Conservation (phyloP, 768 basidiomycete species). For the Boletus rubroflammeus region DNA sequence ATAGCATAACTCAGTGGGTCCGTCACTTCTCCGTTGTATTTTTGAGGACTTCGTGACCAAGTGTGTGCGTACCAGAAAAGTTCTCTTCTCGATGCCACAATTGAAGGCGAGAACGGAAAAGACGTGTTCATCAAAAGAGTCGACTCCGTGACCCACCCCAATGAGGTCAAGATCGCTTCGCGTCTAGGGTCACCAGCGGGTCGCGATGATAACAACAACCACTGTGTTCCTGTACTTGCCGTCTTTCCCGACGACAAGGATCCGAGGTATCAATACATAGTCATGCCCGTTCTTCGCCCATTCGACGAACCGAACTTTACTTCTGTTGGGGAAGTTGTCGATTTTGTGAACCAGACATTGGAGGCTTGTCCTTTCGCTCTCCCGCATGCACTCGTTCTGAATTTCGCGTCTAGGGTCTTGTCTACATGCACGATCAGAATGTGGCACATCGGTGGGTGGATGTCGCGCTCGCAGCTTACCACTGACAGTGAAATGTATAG, state of each 20-base stretch:
- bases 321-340: slow-evolving; percentile 24
- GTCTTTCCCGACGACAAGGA: slow-evolving; percentile 11
- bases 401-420: not conserved
- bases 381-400: not conserved
- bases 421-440: not conserved
- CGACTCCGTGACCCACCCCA: not conserved
- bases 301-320: slow-evolving; percentile 26
- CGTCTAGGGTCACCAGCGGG: not conserved
- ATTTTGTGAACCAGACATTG: slow-evolving; percentile 25
- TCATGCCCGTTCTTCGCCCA: slow-evolving; percentile 13
- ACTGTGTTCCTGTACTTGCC: slow-evolving; percentile 23
- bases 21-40: not conserved
- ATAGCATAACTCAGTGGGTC: not conserved
- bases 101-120: not conserved
- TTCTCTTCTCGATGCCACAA: slow-evolving; percentile 8
- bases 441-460: not conserved
- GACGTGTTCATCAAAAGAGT: slow-evolving; percentile 16
- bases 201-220: slow-evolving; percentile 11
- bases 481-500: not conserved
- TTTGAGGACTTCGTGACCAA: not conserved
- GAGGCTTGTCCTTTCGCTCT: not conserved
- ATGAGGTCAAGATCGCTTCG: not conserved
- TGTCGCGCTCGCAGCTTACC: not conserved
- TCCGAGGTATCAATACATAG: not conserved
- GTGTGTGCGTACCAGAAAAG: not conserved